Conservation (phyloP, 768 basidiomycete species). For the Lentinus brumalis region DNA sequence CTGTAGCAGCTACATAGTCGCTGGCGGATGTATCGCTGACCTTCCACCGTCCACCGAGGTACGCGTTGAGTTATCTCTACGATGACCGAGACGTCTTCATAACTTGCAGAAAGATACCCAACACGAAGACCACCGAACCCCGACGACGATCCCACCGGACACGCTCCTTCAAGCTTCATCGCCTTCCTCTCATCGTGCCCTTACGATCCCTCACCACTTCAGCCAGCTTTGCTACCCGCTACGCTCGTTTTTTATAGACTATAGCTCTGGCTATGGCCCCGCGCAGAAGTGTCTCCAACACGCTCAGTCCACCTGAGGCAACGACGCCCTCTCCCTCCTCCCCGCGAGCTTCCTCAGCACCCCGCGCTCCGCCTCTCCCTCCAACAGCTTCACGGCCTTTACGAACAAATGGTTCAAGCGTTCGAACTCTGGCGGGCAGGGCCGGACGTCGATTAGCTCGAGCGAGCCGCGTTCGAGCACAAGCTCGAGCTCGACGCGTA, state of each 20-base stretch:
- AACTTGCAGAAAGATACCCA: background rate
- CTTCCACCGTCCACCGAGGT: background rate
- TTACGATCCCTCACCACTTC: background rate
- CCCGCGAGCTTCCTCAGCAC: slow-evolving; percentile 35
- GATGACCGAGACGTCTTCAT: background rate
- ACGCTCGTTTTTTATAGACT: background rate
- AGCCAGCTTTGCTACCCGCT: background rate
- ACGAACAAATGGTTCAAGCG: slow-evolving; percentile 73
- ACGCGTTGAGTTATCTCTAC: background rate
- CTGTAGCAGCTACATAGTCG: slow-evolving; percentile 8
- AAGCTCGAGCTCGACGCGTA: slow-evolving; percentile 51
- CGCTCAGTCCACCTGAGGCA: slow-evolving; percentile 28
- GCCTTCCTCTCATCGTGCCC: background rate
- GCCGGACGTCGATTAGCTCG: slow-evolving; percentile 31
- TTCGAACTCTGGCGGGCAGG: slow-evolving; percentile 54
- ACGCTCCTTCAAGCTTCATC: too few relatives aligned
- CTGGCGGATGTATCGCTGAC: slow-evolving; percentile 6
- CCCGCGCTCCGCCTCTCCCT: slow-evolving; percentile 65
- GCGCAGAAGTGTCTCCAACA: slow-evolving; percentile 44
- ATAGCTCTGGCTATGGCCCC: slow-evolving; percentile 43
- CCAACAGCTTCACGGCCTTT: slow-evolving; percentile 64
- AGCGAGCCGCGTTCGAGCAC: slow-evolving; percentile 52
- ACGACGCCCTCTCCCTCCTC: slow-evolving; percentile 22
- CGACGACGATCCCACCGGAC: background rate
- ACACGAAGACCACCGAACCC: background rate